Evolutionary conservation across 768 basidiomycete genomes (phyloP).

Genomic region (Pholiota molesta): DNA sequence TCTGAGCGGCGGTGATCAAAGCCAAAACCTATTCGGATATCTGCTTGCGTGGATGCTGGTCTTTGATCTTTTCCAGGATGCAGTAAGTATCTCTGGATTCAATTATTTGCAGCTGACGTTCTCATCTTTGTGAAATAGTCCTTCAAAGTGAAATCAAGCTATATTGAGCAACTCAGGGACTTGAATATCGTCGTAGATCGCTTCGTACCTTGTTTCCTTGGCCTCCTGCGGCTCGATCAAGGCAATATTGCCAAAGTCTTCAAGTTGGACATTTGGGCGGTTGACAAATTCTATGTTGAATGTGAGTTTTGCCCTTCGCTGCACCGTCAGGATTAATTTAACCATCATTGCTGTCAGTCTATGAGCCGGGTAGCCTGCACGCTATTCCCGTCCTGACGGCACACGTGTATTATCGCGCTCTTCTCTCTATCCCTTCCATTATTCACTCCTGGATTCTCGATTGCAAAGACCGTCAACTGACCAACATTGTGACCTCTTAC

Average conservation of each 20-base stretch:
- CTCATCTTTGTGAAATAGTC: conserved; percentile 54
- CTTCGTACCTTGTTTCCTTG: conserved; percentile 76
- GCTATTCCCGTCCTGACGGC: conserved; percentile 74
- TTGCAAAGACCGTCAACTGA: conserved; percentile 88
- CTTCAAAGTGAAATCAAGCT: conserved; percentile 80
- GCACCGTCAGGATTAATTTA: neutral
- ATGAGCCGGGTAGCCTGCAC: conserved; percentile 52
- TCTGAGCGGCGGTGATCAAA: conserved; percentile 34
- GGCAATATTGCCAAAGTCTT: conserved; percentile 65
- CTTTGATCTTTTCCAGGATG: conserved; percentile 82
- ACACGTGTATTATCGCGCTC: conserved; percentile 86
- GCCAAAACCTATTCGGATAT: conserved; percentile 58
- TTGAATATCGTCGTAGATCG: conserved; percentile 60
- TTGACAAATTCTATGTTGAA: conserved; percentile 82
- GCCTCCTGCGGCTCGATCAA: conserved; percentile 62
- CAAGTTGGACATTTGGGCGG: conserved; percentile 83
- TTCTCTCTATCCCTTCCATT: conserved; percentile 82
- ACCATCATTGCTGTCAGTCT: conserved; percentile 43
- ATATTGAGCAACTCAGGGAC: conserved; percentile 83
- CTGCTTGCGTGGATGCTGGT: conserved; percentile 91
- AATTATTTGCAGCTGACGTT: conserved; percentile 10
- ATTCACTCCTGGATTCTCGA: conserved; percentile 85
- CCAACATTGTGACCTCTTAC: conserved; percentile 72
- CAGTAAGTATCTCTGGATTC: conserved; percentile 52
- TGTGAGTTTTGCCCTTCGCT: conserved; percentile 44